Base-by-base conservation (phyloP, 768 basidiomycete species). In the Lentinula sp. region DNA sequence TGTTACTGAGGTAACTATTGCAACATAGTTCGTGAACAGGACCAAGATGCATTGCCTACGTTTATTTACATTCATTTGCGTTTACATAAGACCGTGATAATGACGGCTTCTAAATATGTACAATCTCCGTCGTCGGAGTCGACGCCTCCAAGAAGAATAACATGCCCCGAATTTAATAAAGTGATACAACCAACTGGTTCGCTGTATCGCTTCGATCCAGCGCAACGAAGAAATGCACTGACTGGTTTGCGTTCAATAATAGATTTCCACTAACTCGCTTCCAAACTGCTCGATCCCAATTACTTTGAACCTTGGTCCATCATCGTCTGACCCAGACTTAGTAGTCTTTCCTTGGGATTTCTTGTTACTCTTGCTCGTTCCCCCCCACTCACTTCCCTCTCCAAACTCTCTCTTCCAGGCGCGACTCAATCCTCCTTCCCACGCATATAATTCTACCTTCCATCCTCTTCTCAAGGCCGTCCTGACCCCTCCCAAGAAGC, bases 361-460 rank as follows among this genome's bases (percentile, higher is more conserved):
- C 76, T 78, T 73, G 60, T 75, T 73, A 65, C 70, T 75, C 82
- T 83, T 86, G 9, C 77, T 73, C 28, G 37, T 6, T 3, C 55
- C 33, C 16, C 18, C 56, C 63, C 57, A 65, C 42, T 64, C 71
- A 65, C 76, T 80, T 3, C 75, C 77, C 35, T 79, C 80, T 1
- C 87, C 87, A 72, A 90, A 91, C 71, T 88, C 84, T 54, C 83
- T 77, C 72, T 78, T 83, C 91, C 91, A 95, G 20, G 87, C 80
- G 23, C 84, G 81, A 70, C 92, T 93, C 62, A 93, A 71, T 1
- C 91, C 89, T 51, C 87, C 86, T 68, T 91, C 88, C 88, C 94
- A 98, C 0, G 91, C 90, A 74, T 93, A 95, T 67, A 98, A 69
- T 74, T 98, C 95, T n/a, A 98, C 93, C 60, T 80, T 82, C 95